These are phyloP conservation scores for Ligustrum vulgare DNA, from an alignment of 257 asterid species.

Conservation along the genomic window DNA sequence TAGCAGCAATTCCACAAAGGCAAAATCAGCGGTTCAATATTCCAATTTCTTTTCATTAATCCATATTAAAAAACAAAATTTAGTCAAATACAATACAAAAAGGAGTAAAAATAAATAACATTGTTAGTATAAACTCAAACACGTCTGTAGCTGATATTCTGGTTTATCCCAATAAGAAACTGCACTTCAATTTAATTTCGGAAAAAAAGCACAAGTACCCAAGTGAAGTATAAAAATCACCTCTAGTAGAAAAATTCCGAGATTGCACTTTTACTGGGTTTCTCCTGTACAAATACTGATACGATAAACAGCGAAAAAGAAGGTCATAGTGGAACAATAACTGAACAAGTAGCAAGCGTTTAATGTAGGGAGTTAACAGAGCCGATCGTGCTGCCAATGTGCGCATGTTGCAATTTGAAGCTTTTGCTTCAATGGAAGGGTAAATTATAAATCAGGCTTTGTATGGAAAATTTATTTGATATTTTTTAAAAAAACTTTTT, in stretches of 20 bases:
- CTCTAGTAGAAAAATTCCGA: conserved; percentile 50
- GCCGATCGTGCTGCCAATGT: too few species aligned
- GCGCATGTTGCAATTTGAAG: too few species aligned
- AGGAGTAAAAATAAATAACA: neutral
- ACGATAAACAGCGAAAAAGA: too few species aligned
- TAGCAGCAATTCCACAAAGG: neutral
- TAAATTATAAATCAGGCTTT: too few species aligned
- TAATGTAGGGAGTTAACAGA: too few species aligned
- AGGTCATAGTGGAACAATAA: too few species aligned
- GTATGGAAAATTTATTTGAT: too few species aligned
- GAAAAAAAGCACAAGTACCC: neutral
- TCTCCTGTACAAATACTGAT: conserved; percentile 49
- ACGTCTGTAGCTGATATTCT: neutral
- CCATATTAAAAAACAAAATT: neutral
- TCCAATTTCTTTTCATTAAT: neutral
- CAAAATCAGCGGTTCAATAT: neutral
- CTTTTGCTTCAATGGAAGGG: too few species aligned
- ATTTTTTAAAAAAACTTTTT: too few species aligned
- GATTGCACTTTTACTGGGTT: conserved; percentile 43
- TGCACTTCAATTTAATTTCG: neutral
- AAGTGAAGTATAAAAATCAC: conserved; percentile 16
- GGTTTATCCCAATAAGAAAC: neutral
- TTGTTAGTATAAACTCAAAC: too few species aligned
- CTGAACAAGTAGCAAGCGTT: too few species aligned
- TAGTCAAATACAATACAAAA: neutral